Percentiles rank a stretch among this genome's conserved stretches.
phyloP scores from a whole-genome alignment of 345 rosid species.

The Jatropha curcas region DNA sequence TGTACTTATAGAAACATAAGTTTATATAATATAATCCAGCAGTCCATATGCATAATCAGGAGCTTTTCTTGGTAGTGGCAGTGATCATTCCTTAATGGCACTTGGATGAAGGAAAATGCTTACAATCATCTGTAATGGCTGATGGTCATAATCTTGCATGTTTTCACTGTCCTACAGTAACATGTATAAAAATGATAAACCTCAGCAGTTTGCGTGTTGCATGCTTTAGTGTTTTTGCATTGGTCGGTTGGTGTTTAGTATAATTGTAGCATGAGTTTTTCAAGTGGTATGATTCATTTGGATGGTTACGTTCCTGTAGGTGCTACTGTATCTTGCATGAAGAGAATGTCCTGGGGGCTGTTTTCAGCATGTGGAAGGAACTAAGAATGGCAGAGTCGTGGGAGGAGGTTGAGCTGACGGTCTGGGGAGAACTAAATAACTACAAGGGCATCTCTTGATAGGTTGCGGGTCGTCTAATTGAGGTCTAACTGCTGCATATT shows the following conservation, averaged over 20 bases:
- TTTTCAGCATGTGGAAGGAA: conserved; percentile 75
- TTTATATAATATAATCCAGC: not conserved
- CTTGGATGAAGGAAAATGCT: not conserved
- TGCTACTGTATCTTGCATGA: conserved; percentile 88
- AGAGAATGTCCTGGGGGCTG: conserved; percentile 80
- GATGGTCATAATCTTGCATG: not conserved
- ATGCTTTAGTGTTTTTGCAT: not conserved
- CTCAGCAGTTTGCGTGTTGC: not conserved
- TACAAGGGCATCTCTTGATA: conserved; percentile 32
- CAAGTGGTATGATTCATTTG: not conserved
- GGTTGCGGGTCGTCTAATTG: not conserved
- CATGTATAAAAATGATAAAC: no score
- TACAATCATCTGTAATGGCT: not conserved
- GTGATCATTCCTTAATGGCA: not conserved
- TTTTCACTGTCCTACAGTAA: no score
- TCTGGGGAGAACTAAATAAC: conserved; percentile 75
- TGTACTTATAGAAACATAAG: not conserved
- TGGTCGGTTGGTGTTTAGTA: not conserved
- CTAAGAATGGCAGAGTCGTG: conserved; percentile 62
- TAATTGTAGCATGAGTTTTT: not conserved
- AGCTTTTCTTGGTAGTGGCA: not conserved
- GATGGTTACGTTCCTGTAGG: conserved; percentile 43
- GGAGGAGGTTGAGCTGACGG: conserved; percentile 81
- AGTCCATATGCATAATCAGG: not conserved
- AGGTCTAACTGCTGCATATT: not conserved